Evolutionary conservation across 2,329 filamentous ascomycete genomes (phyloP), one percentile per base, ranked within the genome.

Genomic region (Xylariaceae sp.): DNA sequence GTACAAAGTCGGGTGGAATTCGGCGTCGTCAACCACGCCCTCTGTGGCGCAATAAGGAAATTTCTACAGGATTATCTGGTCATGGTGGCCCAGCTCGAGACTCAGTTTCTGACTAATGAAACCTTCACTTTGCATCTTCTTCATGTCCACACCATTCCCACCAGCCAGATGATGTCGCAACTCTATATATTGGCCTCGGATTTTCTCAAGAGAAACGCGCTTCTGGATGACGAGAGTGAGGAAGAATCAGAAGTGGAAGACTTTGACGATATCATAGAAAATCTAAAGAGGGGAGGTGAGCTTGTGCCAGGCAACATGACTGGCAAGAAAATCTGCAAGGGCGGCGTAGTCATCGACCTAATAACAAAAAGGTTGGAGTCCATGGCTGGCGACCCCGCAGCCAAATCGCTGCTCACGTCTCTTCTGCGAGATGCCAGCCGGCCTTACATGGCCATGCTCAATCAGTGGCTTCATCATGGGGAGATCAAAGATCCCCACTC

Each of bases 371-470:
- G 92, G 49, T 75, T 97, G 6, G 88, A 94, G 62, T 85, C 87
- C 11, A 92, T 96, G 83, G 94, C 92, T 1, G 94, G 94, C 45
- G 94, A 99, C 67, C 94, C 94, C 3, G 87, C 90, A 0, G 91
- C 94, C 26, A 83, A 89, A 59, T 82, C 85, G 29, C 73, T 99
- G 26, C 78, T 99, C 8, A 94, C 89, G 8, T 87, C 86, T 2
- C 73, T 99, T 31, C 72, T 99, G 42, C 81, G 89, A 53, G 92
- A 97, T 70, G 87, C 92, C 1, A 96, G 91, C 65, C 83, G 87
- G 53, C 94, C 94, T 0, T 99, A 99, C 69, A 96, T 97, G 91
- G 81, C 82, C 42, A 99, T 99, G 94, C 76, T 99, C 57, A 99
- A 99, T 66, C 92, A 97, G 70, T 99, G 94, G 94, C 76, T 99